Evolutionary conservation across 768 basidiomycete genomes (phyloP), one percentile per base, ranked within the genome.

Genomic region (Russula griseocarnosa): DNA sequence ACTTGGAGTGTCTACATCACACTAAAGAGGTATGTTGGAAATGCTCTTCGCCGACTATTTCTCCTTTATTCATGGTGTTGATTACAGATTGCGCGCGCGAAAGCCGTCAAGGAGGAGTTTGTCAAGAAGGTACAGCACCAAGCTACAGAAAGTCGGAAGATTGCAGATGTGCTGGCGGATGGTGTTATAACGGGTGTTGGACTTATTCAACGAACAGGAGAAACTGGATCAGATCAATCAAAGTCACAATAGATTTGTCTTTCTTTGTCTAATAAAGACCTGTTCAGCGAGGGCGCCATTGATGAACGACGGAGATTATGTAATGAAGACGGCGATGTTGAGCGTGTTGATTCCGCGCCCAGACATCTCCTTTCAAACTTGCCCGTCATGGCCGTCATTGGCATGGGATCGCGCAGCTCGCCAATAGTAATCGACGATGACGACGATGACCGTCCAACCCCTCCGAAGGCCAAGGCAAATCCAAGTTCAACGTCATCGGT

Each of bases 1-100:
- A 98, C 76, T 72, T 95, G 60, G 93, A 95, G 73, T 97, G 95
- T 74, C 76, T 98, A 62, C 94, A 96, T 73, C 85, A 87, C 71
- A 85, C 83, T 30, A 89, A 94, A 76, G 92, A 94, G 85, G 95
- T 93, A 67, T 71, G 84, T 71, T 44, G 20, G n/a, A n/a, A 30
- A 14, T 20, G n/a, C 36, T 50, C 49, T 60, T 49, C 16, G 2
- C 55, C 51, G 36, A n/a, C 52, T 40, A 34, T 47, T n/a, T 50
- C 36, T 24, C 60, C 38, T 38, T 49, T n/a, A 8, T 20, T 22
- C 36, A 30, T 26, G 44, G 2, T 22, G 40, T 30, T n/a, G 24
- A 10, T 55, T 7, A 40, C 66, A 86, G 86, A 82, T 83, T 73
- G 79, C 79, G 8, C 80, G 92, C 69, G 88, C 88, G 26, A 83